Percentiles rank a stretch among this genome's conserved stretches.
Conservation (phyloP, 2,329 filamentous ascomycete genomes). For the Colletotrichum nymphaeae region DNA sequence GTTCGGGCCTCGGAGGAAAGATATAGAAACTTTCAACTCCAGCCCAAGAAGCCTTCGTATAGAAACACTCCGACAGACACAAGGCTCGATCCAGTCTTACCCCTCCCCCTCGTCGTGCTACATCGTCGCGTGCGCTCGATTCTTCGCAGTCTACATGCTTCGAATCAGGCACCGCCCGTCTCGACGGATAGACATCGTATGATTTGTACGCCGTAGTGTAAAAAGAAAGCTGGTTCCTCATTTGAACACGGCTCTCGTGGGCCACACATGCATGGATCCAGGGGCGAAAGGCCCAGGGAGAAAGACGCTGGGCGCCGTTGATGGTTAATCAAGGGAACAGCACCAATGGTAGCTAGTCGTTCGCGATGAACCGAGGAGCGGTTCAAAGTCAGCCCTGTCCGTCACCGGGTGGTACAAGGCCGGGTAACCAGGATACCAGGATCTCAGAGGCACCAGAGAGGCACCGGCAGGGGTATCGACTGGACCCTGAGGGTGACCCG, state of each 20-base stretch:
- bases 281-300: conserved; percentile 14
- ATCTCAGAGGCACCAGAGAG: background rate
- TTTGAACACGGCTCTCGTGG: conserved; percentile 21
- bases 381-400: conserved; percentile 24
- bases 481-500: conserved; percentile 22
- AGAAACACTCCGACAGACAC: conserved; percentile 3
- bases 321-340: background rate
- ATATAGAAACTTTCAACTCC: conserved; percentile 10
- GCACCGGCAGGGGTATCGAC: conserved; percentile 2
- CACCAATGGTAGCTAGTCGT: conserved; percentile 12
- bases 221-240: conserved; percentile 27
- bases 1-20: conserved; percentile 11
- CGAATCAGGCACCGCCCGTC: conserved; percentile 18
- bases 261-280: conserved; percentile 14
- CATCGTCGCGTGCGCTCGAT: conserved; percentile 2
- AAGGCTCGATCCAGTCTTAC: background rate
- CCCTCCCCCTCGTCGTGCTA: conserved; percentile 20
- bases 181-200: conserved; percentile 32
- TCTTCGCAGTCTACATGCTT: conserved; percentile 1
- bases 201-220: conserved; percentile 26
- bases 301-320: background rate
- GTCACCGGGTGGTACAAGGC: conserved; percentile 5
- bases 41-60: background rate
- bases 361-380: conserved; percentile 20
- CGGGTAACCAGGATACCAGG: background rate